Percentiles rank a stretch among this genome's conserved stretches.
These are phyloP conservation scores for Aspergillus fructus DNA, from an alignment of 2,329 filamentous ascomycete genomes.

Conservation along the genomic window DNA sequence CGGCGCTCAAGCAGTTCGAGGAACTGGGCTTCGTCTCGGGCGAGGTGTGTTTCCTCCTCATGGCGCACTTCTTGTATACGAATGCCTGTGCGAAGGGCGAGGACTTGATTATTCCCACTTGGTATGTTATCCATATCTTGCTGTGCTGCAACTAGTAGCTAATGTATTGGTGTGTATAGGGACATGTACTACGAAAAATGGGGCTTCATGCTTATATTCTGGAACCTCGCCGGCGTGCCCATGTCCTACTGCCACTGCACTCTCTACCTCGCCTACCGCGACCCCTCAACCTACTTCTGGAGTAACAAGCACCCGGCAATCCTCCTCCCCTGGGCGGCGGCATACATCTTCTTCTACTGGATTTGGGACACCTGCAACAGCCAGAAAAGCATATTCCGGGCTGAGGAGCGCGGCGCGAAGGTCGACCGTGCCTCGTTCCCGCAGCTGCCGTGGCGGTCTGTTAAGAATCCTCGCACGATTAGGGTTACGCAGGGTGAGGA, in stretches of 20 bases:
- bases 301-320: conserved; percentile 54
- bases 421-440: conserved; percentile 77
- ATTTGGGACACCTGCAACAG: conserved; percentile 89
- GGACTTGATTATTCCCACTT: conserved; percentile 83
- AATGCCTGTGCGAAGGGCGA: conserved; percentile 90
- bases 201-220: conserved; percentile 97
- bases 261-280: conserved; percentile 79
- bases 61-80: conserved; percentile 88
- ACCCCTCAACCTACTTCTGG: conserved; percentile 73
- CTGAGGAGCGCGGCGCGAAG: conserved; percentile 68
- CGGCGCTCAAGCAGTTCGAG: conserved; percentile 80
- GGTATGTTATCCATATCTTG: conserved; percentile 45
- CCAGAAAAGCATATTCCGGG: conserved; percentile 89
- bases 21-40: conserved; percentile 77
- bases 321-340: conserved; percentile 60
- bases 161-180: conserved; percentile 27
- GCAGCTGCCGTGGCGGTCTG: conserved; percentile 77
- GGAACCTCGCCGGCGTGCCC: conserved; percentile 89
- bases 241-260: conserved; percentile 92
- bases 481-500: conserved; percentile 50
- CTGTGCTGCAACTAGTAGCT: too few relatives aligned
- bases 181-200: conserved; percentile 97
- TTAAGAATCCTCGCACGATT: conserved; percentile 77
- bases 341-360: conserved; percentile 83
- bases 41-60: conserved; percentile 76